Conservation (phyloP, 2,329 filamentous ascomycete species). For the Botrytis fabae region DNA sequence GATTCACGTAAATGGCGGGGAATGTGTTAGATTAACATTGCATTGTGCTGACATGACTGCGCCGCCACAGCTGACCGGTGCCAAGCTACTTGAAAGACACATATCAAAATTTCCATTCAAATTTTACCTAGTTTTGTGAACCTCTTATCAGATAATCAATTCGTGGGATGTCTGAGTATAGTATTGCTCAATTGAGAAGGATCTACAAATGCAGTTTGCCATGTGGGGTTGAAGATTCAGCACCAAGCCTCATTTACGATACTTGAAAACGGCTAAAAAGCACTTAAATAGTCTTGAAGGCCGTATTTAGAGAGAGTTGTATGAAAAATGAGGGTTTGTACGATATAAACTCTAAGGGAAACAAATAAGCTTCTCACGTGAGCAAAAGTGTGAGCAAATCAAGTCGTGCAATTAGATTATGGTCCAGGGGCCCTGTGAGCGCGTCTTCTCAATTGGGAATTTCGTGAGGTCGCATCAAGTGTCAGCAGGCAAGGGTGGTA, state of each 20-base stretch:
- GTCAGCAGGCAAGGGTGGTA: constrained; percentile 21
- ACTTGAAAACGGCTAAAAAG: not conserved
- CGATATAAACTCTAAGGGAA: not conserved
- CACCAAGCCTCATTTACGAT: not conserved
- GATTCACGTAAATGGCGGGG: not conserved
- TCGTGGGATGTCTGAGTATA: not conserved
- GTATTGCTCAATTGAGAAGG: not conserved
- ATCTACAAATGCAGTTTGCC: not conserved
- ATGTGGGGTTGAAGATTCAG: not conserved
- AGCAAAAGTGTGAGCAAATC: not conserved
- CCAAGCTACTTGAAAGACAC: not conserved
- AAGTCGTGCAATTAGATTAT: not conserved
- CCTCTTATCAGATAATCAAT: not conserved
- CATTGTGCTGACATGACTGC: not conserved
- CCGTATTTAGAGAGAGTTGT: not conserved
- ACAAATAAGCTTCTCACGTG: not conserved
- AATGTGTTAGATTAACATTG: not conserved
- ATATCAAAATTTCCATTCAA: not conserved
- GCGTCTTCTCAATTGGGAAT: not conserved
- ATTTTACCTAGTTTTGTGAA: not conserved
- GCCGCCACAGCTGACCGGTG: not conserved
- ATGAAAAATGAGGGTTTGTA: not conserved
- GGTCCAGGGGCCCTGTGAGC: not conserved
- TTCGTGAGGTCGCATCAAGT: constrained; percentile 13
- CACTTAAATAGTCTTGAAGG: not conserved